These are phyloP conservation scores for Evansstolkia leycettana DNA, from an alignment of 495 filamentous ascomycete genomes.

Conservation along the genomic window DNA sequence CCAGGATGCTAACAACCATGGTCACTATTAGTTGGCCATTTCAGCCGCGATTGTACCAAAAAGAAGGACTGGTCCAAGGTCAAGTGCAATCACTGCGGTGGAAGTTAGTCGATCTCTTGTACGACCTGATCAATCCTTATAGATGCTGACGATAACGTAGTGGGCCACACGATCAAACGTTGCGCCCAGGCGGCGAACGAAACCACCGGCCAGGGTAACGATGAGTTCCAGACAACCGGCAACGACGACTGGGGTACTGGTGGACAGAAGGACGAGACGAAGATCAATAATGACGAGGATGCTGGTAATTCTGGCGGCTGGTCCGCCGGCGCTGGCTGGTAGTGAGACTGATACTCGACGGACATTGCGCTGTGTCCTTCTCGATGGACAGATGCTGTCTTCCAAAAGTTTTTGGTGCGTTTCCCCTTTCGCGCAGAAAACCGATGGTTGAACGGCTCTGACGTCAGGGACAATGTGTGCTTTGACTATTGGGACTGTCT, in stretches of 20 bases:
- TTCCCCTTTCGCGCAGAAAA: no score
- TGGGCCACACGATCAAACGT: conserved; percentile 54
- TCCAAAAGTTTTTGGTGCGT: no score
- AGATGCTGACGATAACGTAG: conserved; percentile 18
- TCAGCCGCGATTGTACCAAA: conserved; percentile 59
- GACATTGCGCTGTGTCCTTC: no score
- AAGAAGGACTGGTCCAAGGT: conserved; percentile 64
- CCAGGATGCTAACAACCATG: not conserved
- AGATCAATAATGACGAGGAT: no score
- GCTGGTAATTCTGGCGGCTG: not conserved
- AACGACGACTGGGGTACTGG: conserved; percentile 5
- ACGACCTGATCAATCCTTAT: not conserved
- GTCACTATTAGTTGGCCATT: conserved; percentile 46
- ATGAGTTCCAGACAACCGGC: conserved; percentile 11
- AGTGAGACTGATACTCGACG: not conserved
- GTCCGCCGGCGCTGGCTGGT: not conserved
- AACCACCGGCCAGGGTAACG: conserved; percentile 2
- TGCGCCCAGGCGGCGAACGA: conserved; percentile 38
- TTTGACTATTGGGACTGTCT: no score
- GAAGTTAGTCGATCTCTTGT: conserved; percentile 36
- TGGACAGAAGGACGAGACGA: not conserved
- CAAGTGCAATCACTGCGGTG: conserved; percentile 62
- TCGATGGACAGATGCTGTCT: no score
- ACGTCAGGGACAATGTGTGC: no score
- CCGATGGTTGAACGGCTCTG: no score